phyloP scores from a whole-genome alignment of 148 eudicot genomes.

The Silene conica region DNA sequence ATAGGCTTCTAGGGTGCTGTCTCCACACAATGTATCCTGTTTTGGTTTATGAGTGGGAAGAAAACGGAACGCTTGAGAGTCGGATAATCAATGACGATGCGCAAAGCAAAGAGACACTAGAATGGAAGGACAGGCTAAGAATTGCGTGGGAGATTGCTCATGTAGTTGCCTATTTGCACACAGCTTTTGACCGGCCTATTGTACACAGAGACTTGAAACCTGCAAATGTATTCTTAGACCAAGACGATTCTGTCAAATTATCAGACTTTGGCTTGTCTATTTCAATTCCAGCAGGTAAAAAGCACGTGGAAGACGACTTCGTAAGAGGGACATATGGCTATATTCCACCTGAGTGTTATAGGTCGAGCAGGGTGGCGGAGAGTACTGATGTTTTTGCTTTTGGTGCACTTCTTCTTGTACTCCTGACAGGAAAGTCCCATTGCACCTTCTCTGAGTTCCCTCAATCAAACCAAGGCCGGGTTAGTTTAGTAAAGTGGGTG shows the following conservation, averaged over 20 bases:
- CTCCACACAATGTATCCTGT: no score
- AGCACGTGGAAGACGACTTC: not conserved
- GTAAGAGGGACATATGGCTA: constrained; percentile 13
- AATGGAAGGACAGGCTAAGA: constrained; percentile 7
- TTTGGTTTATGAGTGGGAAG: not conserved
- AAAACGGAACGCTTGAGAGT: constrained; percentile 8
- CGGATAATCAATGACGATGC: not conserved
- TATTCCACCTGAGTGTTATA: constrained; percentile 27
- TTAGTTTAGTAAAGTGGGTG: no score
- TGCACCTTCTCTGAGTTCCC: no score
- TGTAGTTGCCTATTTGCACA: constrained; percentile 17
- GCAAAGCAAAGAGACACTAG: not conserved
- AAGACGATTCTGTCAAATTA: constrained; percentile 12
- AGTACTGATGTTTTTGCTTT: constrained; percentile 13
- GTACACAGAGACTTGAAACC: constrained; percentile 13
- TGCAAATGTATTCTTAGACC: constrained; percentile 5
- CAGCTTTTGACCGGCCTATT: constrained; percentile 12
- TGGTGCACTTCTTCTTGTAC: constrained; percentile 15
- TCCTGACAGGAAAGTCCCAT: constrained; percentile 9
- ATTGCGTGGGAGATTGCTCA: constrained; percentile 19
- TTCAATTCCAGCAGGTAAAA: constrained; percentile 16
- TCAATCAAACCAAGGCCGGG: no score
- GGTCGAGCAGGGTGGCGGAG: constrained; percentile 15
- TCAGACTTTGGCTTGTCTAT: constrained; percentile 6
- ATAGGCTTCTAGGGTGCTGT: no score